Evolutionary conservation across 371 early-diverging fungal species (phyloP), one percentile per base, ranked within the genome.

Genomic region (Mortierella sp.): DNA sequence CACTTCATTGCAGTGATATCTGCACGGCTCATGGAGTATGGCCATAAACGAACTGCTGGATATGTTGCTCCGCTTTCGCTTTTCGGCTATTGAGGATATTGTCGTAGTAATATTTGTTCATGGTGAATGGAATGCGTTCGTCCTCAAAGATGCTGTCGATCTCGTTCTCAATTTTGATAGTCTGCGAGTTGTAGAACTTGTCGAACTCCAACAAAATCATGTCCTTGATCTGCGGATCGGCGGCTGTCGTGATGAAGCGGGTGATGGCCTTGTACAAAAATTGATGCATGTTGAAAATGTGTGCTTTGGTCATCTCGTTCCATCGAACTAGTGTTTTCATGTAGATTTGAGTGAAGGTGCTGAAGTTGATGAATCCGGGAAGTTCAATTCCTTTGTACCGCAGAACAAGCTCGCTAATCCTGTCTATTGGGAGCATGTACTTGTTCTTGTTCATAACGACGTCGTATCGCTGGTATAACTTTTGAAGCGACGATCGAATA

Each of bases 141-240:
- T 71, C 65, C 11, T 19, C 54, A 17, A 71, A 71, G 47, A 71
- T 64, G 19, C 31, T 56, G n/a, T 71, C 61, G 48, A 71, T 71
- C 11, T 39, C 28, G 0, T 31, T 42, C 11, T 64, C 32, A 15
- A 71, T 71, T 15, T 59, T 53, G 17, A 32, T 6, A 12, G 24
- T 50, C 46, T 71, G 72, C 5, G 17, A 21, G 43, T 17, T 46
- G 60, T 71, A 71, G n/a, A 71, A 71, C 34, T 55, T 64, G 24
- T 60, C 64, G 37, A 64, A 64, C 37, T 71, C 65, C n/a, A 64
- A n/a, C 8, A 64, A 19, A 32, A 71, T 41, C 21, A 24, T 50
- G 43, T 64, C 64, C 26, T 52, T 56, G 60, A 64, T 27, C 1
- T 47, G 57, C 2, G 72, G 65, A 1, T 71, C 61, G 1, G 51